Percentiles rank a stretch among this genome's conserved stretches.
Conservation (phyloP, 805 yeast species). For the Hyphopichia homilentoma region DNA sequence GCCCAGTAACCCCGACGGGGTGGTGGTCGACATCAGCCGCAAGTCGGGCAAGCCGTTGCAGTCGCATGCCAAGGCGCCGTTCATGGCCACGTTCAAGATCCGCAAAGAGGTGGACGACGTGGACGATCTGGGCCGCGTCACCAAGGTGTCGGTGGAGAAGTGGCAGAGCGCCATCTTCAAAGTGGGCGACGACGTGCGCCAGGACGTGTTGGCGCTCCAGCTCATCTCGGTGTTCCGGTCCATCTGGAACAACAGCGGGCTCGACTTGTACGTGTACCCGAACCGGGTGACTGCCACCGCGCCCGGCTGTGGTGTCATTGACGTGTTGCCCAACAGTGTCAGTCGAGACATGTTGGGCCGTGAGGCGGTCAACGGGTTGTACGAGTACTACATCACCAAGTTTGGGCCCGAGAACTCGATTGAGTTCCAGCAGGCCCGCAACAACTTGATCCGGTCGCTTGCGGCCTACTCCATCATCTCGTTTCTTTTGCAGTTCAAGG, state of each 20-base stretch:
- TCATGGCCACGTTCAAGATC: conserved; percentile 92
- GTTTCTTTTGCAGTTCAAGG: conserved; percentile 88
- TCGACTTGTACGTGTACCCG: conserved; percentile 90
- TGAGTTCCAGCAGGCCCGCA: conserved; percentile 87
- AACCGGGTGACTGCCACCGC: conserved; percentile 97
- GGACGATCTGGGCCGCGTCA: conserved; percentile 34
- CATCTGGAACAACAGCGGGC: conserved; percentile 83
- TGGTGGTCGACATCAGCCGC: conserved; percentile 86
- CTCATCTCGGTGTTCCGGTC: conserved; percentile 86
- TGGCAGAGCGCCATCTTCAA: conserved; percentile 97
- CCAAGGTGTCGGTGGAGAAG: conserved; percentile 47
- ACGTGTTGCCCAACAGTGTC: conserved; percentile 90
- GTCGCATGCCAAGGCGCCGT: conserved; percentile 98
- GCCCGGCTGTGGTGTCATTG: conserved; percentile 99
- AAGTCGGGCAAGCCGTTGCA: conserved; percentile 92
- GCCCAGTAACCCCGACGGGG: conserved; percentile 96
- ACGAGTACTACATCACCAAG: conserved; percentile 86
- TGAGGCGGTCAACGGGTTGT: conserved; percentile 96
- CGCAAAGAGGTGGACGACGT: conserved; percentile 49
- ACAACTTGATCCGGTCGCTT: conserved; percentile 86
- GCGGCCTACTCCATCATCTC: conserved; percentile 95
- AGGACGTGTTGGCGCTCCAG: conserved; percentile 92
- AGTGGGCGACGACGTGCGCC: conserved; percentile 99
- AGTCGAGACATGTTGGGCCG: conserved; percentile 98
- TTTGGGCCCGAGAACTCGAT: conserved; percentile 92